A percentile compares a stretch with the other conserved stretches of the same genome.
Evolutionary conservation across 23 red algal species (phyloP).

Genomic region (Gracilariopsis chorda): DNA sequence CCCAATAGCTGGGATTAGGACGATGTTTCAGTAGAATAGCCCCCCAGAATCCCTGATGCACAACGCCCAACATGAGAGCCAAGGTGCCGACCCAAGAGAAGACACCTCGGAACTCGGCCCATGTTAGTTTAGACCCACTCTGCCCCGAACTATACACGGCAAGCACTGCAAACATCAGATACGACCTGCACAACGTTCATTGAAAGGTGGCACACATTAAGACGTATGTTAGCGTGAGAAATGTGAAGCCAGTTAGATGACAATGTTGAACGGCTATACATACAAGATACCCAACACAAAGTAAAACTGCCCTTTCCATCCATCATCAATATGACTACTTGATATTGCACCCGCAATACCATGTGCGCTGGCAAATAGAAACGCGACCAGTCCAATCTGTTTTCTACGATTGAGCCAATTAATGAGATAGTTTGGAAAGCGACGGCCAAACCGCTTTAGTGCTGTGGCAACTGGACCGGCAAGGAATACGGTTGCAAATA

Average conservation of each 20-base stretch:
- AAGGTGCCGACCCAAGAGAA: conserved; percentile 48
- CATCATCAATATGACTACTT: conserved; percentile 11
- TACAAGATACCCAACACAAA: conserved; percentile 38
- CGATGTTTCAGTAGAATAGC: conserved; percentile 7
- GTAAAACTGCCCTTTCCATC: conserved; percentile 15
- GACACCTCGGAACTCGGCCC: conserved; percentile 57
- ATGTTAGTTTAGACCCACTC: conserved; percentile 16
- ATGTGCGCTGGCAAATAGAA: conserved; percentile 38
- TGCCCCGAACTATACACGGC: conserved; percentile 11
- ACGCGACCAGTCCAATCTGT: conserved; percentile 59
- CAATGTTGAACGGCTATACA: background rate
- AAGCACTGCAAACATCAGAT: conserved; percentile 17
- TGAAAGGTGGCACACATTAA: background rate
- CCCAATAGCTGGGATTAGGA: conserved; percentile 3
- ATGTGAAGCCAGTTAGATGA: background rate
- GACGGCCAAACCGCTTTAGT: background rate
- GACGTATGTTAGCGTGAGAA: background rate
- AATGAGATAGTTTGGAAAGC: conserved; percentile 5
- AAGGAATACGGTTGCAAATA: conserved; percentile 61
- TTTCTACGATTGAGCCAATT: conserved; percentile 63
- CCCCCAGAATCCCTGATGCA: conserved; percentile 44
- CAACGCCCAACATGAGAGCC: background rate
- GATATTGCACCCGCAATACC: conserved; percentile 49
- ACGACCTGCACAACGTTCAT: background rate
- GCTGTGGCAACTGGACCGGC: conserved; percentile 48